Evolutionary conservation across 1,284 basidiomycete species (phyloP).

Genomic region (Violaceomyces palustris): DNA sequence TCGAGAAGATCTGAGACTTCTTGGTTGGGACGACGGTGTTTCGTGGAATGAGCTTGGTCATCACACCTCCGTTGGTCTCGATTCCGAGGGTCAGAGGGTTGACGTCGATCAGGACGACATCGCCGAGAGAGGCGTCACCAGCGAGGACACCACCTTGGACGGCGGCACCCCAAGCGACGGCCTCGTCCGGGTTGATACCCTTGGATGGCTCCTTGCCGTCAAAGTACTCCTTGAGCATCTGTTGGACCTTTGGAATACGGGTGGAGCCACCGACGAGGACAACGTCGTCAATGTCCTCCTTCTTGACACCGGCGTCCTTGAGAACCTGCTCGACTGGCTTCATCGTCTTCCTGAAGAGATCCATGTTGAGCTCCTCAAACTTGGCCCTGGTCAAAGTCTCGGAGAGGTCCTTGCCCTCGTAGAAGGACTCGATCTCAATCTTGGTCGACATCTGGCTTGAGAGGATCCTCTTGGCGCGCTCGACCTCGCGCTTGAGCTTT

Average conservation of each 20-base stretch:
- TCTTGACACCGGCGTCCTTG: slow-evolving; percentile 95
- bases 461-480: slow-evolving; percentile 97
- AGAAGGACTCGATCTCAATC: slow-evolving; percentile 78
- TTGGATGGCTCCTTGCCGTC: slow-evolving; percentile 81
- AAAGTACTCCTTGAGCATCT: slow-evolving; percentile 90
- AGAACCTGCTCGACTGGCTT: slow-evolving; percentile 98
- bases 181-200: slow-evolving; percentile 82
- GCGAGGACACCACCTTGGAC: slow-evolving; percentile 95
- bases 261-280: slow-evolving; percentile 98
- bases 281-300: slow-evolving; percentile 90
- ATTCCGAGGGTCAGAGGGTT: slow-evolving; percentile 92
- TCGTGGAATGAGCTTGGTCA: slow-evolving; percentile 92
- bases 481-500: slow-evolving; percentile 96
- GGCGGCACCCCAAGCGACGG: slow-evolving; percentile 81
- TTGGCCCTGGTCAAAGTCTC: slow-evolving; percentile 96
- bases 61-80: slow-evolving; percentile 95
- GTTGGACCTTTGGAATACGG: slow-evolving; percentile 92
- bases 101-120: slow-evolving; percentile 91
- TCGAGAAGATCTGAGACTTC: slow-evolving; percentile 98
- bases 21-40: slow-evolving; percentile 98
- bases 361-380: slow-evolving; percentile 98
- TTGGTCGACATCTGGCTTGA: slow-evolving; percentile 69
- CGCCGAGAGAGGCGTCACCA: slow-evolving; percentile 71
- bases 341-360: slow-evolving; percentile 98
- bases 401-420: slow-evolving; percentile 90